Conservation (phyloP, 2,329 filamentous ascomycete species). For the Sarocladium brachiariae region DNA sequence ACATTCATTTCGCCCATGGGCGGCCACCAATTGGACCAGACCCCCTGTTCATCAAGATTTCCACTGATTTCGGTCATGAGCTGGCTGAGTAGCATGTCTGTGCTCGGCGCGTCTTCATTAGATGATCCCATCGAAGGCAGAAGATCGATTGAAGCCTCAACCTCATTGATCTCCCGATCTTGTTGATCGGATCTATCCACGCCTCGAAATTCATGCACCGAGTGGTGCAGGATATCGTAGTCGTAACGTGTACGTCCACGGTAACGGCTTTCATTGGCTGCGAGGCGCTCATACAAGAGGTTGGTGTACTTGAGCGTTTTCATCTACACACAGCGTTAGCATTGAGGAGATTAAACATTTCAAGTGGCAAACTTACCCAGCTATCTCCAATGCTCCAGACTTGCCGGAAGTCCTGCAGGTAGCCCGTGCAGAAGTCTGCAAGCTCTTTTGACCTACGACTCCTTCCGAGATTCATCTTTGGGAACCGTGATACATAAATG, state of each 20-base stretch:
- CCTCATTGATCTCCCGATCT: constrained; percentile 21
- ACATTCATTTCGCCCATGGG: neutral
- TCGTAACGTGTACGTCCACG: constrained; percentile 20
- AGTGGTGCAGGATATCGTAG: constrained; percentile 24
- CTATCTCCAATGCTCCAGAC: constrained; percentile 24
- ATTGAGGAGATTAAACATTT: no score
- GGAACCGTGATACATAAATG: constrained; percentile 32
- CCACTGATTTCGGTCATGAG: constrained; percentile 20
- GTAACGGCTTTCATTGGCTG: constrained; percentile 18
- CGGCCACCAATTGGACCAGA: constrained; percentile 22
- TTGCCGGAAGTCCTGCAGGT: constrained; percentile 20
- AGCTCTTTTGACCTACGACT: constrained; percentile 18
- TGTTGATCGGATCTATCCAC: constrained; percentile 25
- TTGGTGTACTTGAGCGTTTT: constrained; percentile 21
- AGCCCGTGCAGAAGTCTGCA: constrained; percentile 19
- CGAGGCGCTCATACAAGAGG: constrained; percentile 19
- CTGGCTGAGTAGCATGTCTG: constrained; percentile 17
- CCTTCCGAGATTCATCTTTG: constrained; percentile 31
- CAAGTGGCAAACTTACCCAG: constrained; percentile 22
- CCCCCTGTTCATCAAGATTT: constrained; percentile 20
- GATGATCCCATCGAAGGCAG: neutral
- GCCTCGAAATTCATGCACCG: constrained; percentile 23
- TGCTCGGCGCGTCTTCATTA: constrained; percentile 13
- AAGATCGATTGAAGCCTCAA: constrained; percentile 1
- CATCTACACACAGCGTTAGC: constrained; percentile 12